Base-by-base conservation (phyloP, 2,329 filamentous ascomycete genomes). In the Arachnomyces sp. region DNA sequence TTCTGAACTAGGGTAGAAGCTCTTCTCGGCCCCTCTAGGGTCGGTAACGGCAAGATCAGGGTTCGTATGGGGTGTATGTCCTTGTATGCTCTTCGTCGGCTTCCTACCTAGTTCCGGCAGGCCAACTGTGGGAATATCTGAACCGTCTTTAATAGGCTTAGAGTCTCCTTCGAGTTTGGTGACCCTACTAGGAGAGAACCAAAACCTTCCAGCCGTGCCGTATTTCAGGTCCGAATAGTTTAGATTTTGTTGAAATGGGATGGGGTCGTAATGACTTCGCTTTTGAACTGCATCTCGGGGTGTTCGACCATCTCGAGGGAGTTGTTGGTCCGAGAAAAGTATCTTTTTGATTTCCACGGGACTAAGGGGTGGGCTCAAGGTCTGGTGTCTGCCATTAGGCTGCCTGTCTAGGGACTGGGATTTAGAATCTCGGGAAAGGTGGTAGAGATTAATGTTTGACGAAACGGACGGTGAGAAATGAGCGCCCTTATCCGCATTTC, bases 171-270 rank as follows among this genome's bases (percentile, higher is more conserved):
- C 28, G 1, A n/a, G n/a, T n/a, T 35, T 18, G 31, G 28, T 50
- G 18, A 15, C 30, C 3, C 34, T 40, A 7, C 46, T 41, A 25
- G 48, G 38, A 13, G 51, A 44, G 34, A 68, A 66, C 49, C 60
- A 62, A 42, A 66, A 75, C 35, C 67, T 69, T 7, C 72, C 72
- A 25, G 64, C 56, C 34, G 60, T 43, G 31, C 65, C 61, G 55
- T 79, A 80, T 50, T 77, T 78, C 15, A 69, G 60, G 51, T 76
- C 71, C 40, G 71, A 68, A 16, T 64, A 49, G 30, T 61, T 60
- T 40, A 76, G 52, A 37, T 65, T 68, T 28, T 62, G 60, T 46
- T 66, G 68, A 52, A 80, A 80, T 7, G 56, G 49, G 6, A 79
- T 60, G 0, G 74, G 70, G 30, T 67, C 60, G 47, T 77, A 79